phyloP scores from a whole-genome alignment of 78 protist species.

The Isochrysis galbana region DNA sequence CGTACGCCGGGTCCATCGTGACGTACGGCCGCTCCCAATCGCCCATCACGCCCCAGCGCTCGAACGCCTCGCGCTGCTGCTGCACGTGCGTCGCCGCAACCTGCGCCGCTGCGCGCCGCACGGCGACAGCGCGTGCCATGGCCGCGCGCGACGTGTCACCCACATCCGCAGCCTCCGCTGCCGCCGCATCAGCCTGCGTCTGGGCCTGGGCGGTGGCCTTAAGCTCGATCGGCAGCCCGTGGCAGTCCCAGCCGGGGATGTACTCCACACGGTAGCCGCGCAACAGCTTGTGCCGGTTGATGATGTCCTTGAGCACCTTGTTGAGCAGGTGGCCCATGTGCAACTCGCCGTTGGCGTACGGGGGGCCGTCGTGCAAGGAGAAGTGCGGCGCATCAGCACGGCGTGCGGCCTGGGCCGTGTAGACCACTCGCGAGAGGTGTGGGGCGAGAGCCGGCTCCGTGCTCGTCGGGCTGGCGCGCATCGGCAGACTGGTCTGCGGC shows the following conservation, averaged over 20 bases:
- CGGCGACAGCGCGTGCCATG: too few species aligned
- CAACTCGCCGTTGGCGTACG: conserved; percentile 89
- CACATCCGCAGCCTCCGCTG: too few species aligned
- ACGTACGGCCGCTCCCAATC: conserved; percentile 17
- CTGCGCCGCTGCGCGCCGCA: conserved; percentile 6
- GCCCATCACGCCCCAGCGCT: conserved; percentile 14
- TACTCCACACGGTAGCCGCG: conserved; percentile 44
- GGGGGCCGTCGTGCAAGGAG: conserved; percentile 93
- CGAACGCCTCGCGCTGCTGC: conserved; percentile 10
- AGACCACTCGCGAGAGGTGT: background rate
- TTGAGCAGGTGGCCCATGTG: conserved; percentile 63
- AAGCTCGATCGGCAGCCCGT: conserved; percentile 92
- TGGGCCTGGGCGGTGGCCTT: too few species aligned
- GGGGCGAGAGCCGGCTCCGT: background rate
- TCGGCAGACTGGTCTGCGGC: background rate
- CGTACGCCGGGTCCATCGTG: background rate
- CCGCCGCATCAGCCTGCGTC: too few species aligned
- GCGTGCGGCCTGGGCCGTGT: background rate
- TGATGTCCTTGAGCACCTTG: conserved; percentile 80
- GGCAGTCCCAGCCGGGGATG: conserved; percentile 92
- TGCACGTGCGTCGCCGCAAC: conserved; percentile 13
- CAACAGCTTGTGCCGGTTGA: conserved; percentile 64
- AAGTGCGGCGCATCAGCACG: background rate
- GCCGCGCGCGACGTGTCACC: too few species aligned
- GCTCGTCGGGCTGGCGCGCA: background rate